Percentiles rank a stretch among this genome's conserved stretches.
phyloP scores from a whole-genome alignment of 2,329 filamentous ascomycete species.

The Cercospora janseana region DNA sequence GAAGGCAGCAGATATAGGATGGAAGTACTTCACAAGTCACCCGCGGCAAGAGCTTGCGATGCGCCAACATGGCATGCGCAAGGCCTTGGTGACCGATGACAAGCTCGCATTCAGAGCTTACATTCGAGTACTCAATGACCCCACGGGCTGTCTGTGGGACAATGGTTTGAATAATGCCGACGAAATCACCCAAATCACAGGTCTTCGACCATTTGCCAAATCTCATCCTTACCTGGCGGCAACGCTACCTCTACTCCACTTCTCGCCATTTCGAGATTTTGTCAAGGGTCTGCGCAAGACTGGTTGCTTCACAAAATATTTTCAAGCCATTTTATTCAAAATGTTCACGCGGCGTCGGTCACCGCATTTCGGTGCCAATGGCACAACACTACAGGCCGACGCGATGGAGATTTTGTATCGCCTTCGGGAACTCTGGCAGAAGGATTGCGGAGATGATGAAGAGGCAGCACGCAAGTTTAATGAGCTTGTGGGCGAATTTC shows the following conservation, averaged over 20 bases:
- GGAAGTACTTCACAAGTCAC: conserved; percentile 58
- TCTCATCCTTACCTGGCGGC: conserved; percentile 46
- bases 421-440: conserved; percentile 4
- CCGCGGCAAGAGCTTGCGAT: conserved; percentile 58
- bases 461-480: conserved; percentile 20
- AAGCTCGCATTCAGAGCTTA: conserved; percentile 62
- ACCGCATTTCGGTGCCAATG: conserved; percentile 17
- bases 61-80: conserved; percentile 57
- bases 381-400: conserved; percentile 20
- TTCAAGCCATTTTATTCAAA: conserved; percentile 32
- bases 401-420: conserved; percentile 30
- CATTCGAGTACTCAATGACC: conserved; percentile 59
- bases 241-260: conserved; percentile 57
- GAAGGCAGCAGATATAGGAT: conserved; percentile 61
- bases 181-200: conserved; percentile 53
- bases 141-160: conserved; percentile 61
- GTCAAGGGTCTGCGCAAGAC: conserved; percentile 46
- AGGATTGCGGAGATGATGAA: conserved; percentile 8
- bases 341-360: conserved; percentile 31
- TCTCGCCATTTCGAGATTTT: conserved; percentile 58
- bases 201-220: conserved; percentile 50
- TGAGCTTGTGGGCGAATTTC: conserved; percentile 29
- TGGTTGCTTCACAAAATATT: conserved; percentile 12
- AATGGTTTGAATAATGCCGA: conserved; percentile 39
- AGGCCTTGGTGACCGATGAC: conserved; percentile 59